Evolutionary conservation across 2,329 filamentous ascomycete species (phyloP), one percentile per base, ranked within the genome.

Genomic region (Xylariales sp.): DNA sequence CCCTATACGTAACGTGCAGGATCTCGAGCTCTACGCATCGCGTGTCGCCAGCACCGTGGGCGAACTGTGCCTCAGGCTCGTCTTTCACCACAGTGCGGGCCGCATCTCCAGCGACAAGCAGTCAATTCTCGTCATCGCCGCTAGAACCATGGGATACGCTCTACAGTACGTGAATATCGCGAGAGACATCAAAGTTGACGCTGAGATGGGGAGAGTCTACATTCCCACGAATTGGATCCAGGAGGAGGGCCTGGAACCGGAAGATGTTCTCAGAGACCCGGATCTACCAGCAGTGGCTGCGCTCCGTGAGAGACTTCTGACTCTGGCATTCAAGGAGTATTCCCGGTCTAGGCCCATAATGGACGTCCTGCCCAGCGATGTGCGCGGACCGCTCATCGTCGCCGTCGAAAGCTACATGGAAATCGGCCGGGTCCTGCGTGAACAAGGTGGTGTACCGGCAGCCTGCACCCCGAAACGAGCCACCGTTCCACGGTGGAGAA

Each of bases 141-240:
- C 81, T 1, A 67, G 69, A 15, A 66, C 70, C 19, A 88, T 88
- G 83, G 85, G 85, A 0, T 72, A 83, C 23, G 83, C 84, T 2
- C 62, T 88, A n/a, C 84, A 89, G 51, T 87, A 83, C 49, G 76
- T 86, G 50, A 89, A 88, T 51, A 87, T 89, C 43, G 80, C 83
- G 4, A 78, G 85, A 16, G 85, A 89, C 50, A 79, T 88, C n/a
- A 58, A 64, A 4, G 76, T 78, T 3, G 85, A 88, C 49, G 81
- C 84, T 1, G 60, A 63, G 12, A 76, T 85, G 24, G 69, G 70
- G 2, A 73, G 85, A 6, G 82, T 86, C 6, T 89, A 89, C 53
- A 60, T 88, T 5, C 85, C 85, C 0, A 65, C 66, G 0, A 60
- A 61, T 0, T 88, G 83, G 83, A 63, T 88, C 2, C 63, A 69